Base-by-base conservation (phyloP, 1,284 basidiomycete species). In the Naganishia liquefaciens region DNA sequence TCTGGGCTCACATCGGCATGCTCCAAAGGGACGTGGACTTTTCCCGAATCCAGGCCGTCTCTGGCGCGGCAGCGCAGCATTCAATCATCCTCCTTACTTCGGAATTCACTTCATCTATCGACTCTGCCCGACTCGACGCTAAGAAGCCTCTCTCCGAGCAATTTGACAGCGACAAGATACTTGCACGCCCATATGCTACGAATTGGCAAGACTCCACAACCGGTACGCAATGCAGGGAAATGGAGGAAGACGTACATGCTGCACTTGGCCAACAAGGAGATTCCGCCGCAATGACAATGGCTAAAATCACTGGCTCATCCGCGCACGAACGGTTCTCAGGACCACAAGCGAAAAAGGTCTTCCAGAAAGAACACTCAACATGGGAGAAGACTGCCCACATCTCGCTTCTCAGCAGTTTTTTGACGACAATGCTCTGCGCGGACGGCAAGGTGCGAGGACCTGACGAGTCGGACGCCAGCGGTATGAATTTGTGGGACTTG, bases 121-220 rank as follows among this genome's bases (percentile, higher is more conserved):
- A 71, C 77, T 88, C 47, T 79, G 19, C 85, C 85, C 0, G 71
- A 15, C 60, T 62, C 47, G 49, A 51, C 47, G 19, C 49, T 21
- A 52, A 52, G 28, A 39, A 30, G 13, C 25, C 60, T 40, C 40
- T 53, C 4, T 15, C 46, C 39, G 39, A 53, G n/a, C 51, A 53
- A 30, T 62, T 62, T n/a, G 49, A 51, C 13, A 13, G 23, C 21
- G 44, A 57, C 33, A 40, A 72, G 7, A 88, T 89, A 0, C 93
- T 94, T 76, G 88, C 90, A 4, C 79, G 87, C 21, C 80, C 81
- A 2, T 82, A 84, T 67, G 85, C 89, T 0, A 91, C 91, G 17
- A 94, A 93, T 74, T 94, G 92, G 92, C 91, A 94, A 77, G 92
- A 94, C 78, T 91, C 89, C 0, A 91, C 90, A 0, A 94, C 91